phyloP scores from a whole-genome alignment of 352 stramenopile genomes.

The Peronospora tabacina region DNA sequence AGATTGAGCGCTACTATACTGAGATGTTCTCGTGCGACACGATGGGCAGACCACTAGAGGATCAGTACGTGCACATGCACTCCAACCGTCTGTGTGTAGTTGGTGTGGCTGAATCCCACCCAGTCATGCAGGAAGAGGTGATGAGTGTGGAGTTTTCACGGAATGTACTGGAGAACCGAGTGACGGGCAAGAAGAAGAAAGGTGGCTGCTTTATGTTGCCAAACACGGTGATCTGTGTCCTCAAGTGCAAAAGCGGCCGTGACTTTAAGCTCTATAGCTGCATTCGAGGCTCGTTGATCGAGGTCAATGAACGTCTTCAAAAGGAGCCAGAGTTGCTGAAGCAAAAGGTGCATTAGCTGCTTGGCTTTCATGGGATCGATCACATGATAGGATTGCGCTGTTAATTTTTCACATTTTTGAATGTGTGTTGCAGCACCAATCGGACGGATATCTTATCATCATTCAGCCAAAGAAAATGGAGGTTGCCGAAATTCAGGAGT shows the following conservation, averaged over 20 bases:
- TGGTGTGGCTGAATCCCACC: slow-evolving; percentile 58
- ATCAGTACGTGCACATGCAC: slow-evolving; percentile 87
- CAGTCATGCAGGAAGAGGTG: slow-evolving; percentile 56
- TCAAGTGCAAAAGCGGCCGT: slow-evolving; percentile 56
- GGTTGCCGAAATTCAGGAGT: slow-evolving; percentile 74
- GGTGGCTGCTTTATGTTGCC: slow-evolving; percentile 66
- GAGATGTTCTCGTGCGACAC: slow-evolving; percentile 77
- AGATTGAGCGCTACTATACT: slow-evolving; percentile 86
- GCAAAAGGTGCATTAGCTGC: slow-evolving; percentile 27
- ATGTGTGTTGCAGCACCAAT: slow-evolving; percentile 36
- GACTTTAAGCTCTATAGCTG: slow-evolving; percentile 68
- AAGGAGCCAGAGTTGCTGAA: slow-evolving; percentile 54
- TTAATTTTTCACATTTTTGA: not conserved
- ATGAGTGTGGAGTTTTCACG: slow-evolving; percentile 53
- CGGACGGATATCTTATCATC: slow-evolving; percentile 74
- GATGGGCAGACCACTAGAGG: slow-evolving; percentile 55
- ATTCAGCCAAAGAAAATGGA: slow-evolving; percentile 77
- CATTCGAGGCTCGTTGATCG: slow-evolving; percentile 71
- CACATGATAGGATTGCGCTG: not conserved
- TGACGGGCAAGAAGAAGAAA: slow-evolving; percentile 86
- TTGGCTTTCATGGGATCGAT: not conserved
- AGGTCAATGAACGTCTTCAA: slow-evolving; percentile 65
- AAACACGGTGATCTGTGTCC: slow-evolving; percentile 52
- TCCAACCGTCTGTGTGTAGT: slow-evolving; percentile 83
- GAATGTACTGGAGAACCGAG: slow-evolving; percentile 58